Base-by-base conservation (phyloP, 2,329 filamentous ascomycete genomes). In the Elsinoe necatrix region DNA sequence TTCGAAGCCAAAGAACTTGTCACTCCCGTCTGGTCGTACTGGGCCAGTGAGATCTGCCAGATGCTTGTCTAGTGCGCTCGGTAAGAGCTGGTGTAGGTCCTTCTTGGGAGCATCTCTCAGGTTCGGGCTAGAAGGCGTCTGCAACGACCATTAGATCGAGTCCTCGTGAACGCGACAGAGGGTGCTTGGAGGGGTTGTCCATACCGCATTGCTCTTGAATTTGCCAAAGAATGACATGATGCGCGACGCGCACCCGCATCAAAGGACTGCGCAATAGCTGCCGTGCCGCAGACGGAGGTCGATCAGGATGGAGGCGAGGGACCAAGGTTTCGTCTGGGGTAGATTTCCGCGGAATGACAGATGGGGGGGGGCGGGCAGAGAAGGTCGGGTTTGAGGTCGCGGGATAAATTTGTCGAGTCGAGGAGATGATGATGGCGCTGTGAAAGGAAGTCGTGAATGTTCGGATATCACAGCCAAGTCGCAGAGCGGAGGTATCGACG, bases 1-100 rank as follows among this genome's bases (percentile, higher is more conserved):
- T 74, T 98, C 93, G 70, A 97, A 86, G 14, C 93, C 93, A 74
- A 95, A 97, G 76, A 95, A 98, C 75, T 95, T 95, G 75, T 97
- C 93, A 69, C 88, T 95, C 55, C 93, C 93, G 72, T 97, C 91
- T 63, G 80, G 77, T 66, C 89, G 84, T 63, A 95, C 75, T 1
- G 91, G 84, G 2, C 90, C 91, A 58, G 88, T 84, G 70, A 90
- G 86, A 71, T 89, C 86, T 64, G 84, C 80, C 29, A 98, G 79
- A 78, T 95, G 86, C 76, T 89, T 83, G 72, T 85, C 81, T 31
- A 85, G 69, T 41, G 80, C 79, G 45, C 80, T 83, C 56, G 77
- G 74, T 62, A 77, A 74, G 31, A 76, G 77, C 63, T 77, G 75
- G 67, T 80, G 77, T 58, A 75, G 72, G 63, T 85, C 81, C 66